These are phyloP conservation scores for Mortierella sp. DNA, from an alignment of 371 early-diverging fungal genomes.

Conservation along the genomic window DNA sequence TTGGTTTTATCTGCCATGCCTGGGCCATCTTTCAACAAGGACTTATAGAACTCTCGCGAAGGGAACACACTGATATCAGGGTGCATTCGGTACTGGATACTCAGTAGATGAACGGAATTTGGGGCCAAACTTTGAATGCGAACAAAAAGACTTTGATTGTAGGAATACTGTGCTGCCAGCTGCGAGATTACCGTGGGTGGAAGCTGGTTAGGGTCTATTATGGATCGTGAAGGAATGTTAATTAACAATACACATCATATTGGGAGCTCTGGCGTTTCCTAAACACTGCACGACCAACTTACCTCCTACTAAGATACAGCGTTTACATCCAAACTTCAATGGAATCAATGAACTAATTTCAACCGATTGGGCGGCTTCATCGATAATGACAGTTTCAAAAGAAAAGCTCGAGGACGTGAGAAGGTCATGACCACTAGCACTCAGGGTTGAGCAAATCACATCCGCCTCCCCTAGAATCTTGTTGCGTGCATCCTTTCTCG, in stretches of 20 bases:
- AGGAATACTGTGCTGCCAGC: conserved; percentile 77
- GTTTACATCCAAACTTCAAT: conserved; percentile 83
- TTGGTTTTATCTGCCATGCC: conserved; percentile 69
- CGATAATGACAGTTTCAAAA: conserved; percentile 92
- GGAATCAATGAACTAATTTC: conserved; percentile 95
- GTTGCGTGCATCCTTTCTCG: conserved; percentile 69
- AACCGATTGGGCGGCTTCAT: conserved; percentile 98
- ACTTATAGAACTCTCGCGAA: conserved; percentile 85
- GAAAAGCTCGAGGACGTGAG: conserved; percentile 70
- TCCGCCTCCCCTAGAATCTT: conserved; percentile 80
- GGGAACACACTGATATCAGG: conserved; percentile 92
- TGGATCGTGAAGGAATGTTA: not conserved
- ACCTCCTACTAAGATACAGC: conserved; percentile 95
- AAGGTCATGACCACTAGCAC: conserved; percentile 91
- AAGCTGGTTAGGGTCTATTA: conserved; percentile 94
- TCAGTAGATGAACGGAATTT: conserved; percentile 78
- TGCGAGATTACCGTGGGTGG: conserved; percentile 94
- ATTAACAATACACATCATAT: not conserved
- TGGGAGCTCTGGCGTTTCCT: too few relatives aligned
- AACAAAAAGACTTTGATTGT: conserved; percentile 93
- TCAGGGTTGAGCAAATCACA: conserved; percentile 86
- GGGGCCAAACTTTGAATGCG: conserved; percentile 78
- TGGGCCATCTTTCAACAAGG: conserved; percentile 81
- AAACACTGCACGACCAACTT: conserved; percentile 6
- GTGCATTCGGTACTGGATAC: conserved; percentile 98